Evolutionary conservation across 2,329 filamentous ascomycete genomes (phyloP), one percentile per base, ranked within the genome.

Genomic region (Metarhizium robertsii): DNA sequence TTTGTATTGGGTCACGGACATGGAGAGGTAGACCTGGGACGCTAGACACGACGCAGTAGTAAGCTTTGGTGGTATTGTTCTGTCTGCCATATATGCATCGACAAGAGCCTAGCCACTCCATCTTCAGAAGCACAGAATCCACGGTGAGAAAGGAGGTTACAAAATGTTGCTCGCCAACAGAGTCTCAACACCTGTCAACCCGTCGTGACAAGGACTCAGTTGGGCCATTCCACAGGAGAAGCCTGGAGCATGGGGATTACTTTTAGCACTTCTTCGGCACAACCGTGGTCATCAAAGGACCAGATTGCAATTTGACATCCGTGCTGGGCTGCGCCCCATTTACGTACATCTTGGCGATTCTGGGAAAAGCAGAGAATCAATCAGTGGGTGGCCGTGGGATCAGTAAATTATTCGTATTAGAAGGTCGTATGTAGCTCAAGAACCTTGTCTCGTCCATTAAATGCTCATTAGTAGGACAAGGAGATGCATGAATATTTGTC

Each of bases 301-400:
- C 83, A 83, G 79, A 87, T 92, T 94, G 92, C 85, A 96, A 96
- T 96, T 96, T 96, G 91, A 96, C 91, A 96, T 96, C 89, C 87
- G 89, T 95, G 92, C 92, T 92, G 75, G 62, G 36, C 25, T 49
- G 45, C 6, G 45, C 45, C 53, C 40, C 49, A 49, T 42, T 38
- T 43, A 43, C 42, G 42, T 25, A 1, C 3, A 2, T 4, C n/a
- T 16, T 20, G 7, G 16, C 2, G 2, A 6, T 4, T 1, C 16
- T 8, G 42, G 34, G 16, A 20, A n/a, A 20, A 51, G 29, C 13
- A 45, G 6, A 34, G 29, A 18, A 34, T 34, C 7, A 3, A 49
- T 14, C 11, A 3, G 16, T 40, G 8, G 47, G 20, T 45, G 42
- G 16, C 10, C 42, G 16, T 45, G 18, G 3, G 18, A 13, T 30